These are phyloP conservation scores for Schizothecium vesticola DNA, from an alignment of 495 filamentous ascomycete genomes.

Conservation along the genomic window DNA sequence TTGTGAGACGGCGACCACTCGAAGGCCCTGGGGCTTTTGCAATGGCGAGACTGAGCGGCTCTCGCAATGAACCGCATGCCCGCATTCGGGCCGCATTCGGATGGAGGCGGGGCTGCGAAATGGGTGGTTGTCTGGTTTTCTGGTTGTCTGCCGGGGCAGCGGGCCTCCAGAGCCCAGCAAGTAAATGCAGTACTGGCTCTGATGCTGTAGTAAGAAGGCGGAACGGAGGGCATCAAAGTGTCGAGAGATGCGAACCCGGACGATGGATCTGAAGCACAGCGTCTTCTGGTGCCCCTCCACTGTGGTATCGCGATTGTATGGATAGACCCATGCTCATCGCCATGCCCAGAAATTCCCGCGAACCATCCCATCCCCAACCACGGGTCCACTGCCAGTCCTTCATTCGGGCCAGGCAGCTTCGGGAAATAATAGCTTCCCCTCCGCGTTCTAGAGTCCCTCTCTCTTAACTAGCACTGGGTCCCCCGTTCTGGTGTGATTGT, in stretches of 20 bases:
- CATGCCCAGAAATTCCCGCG: slow-evolving; percentile 7
- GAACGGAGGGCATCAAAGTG: too few species aligned
- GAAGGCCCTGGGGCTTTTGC: neutral
- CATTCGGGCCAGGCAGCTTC: slow-evolving; percentile 1
- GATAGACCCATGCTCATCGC: neutral
- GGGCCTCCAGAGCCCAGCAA: neutral
- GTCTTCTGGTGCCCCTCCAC: neutral
- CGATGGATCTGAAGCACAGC: neutral
- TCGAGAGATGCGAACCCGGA: neutral
- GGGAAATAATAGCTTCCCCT: neutral
- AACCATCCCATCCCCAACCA: slow-evolving; percentile 2
- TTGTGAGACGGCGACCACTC: neutral
- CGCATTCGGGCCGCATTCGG: slow-evolving; percentile 1
- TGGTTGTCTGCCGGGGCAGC: neutral
- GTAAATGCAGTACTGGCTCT: neutral
- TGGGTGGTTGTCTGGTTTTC: neutral
- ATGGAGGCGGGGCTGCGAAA: neutral
- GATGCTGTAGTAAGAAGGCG: neutral
- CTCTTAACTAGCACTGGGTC: neutral
- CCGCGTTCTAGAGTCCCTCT: neutral
- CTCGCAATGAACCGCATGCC: neutral
- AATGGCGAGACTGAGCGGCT: neutral
- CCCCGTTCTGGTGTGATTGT: neutral
- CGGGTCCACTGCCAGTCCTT: slow-evolving; percentile 9
- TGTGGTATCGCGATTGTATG: neutral